phyloP scores from a whole-genome alignment of 257 asterid species.

The Forsythia suspensa region DNA sequence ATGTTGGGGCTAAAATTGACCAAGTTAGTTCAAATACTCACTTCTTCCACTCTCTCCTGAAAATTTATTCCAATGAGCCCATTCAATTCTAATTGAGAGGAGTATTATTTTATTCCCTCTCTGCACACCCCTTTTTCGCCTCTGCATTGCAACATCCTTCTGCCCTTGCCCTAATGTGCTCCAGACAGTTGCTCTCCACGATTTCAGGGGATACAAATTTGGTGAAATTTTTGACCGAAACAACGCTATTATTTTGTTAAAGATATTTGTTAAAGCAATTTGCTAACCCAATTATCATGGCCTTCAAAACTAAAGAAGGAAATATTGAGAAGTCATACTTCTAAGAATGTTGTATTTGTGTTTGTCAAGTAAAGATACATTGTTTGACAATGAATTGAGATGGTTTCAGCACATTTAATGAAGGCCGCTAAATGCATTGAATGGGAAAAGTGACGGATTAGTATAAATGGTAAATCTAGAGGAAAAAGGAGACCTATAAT shows the following conservation, averaged over 20 bases:
- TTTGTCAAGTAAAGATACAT: neutral
- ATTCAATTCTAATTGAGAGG: neutral
- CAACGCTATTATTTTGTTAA: neutral
- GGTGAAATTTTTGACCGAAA: neutral
- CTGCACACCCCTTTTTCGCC: neutral
- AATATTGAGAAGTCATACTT: neutral
- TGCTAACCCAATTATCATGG: neutral
- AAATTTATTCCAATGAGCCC: neutral
- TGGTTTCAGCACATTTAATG: neutral
- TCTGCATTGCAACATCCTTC: neutral
- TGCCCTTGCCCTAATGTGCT: neutral
- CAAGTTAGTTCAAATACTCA: neutral
- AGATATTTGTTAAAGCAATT: neutral
- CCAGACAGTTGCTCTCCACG: neutral
- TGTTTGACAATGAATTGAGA: neutral
- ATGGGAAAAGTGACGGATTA: neutral
- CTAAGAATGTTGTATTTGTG: neutral
- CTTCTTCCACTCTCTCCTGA: neutral
- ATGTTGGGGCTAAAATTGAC: neutral
- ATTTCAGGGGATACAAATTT: neutral
- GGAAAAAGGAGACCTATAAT: neutral
- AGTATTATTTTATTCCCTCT: neutral
- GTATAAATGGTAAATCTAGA: neutral
- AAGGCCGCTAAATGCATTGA: neutral
- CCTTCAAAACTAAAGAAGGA: neutral